Conservation (phyloP, 805 yeast species). For the Candida orba region DNA sequence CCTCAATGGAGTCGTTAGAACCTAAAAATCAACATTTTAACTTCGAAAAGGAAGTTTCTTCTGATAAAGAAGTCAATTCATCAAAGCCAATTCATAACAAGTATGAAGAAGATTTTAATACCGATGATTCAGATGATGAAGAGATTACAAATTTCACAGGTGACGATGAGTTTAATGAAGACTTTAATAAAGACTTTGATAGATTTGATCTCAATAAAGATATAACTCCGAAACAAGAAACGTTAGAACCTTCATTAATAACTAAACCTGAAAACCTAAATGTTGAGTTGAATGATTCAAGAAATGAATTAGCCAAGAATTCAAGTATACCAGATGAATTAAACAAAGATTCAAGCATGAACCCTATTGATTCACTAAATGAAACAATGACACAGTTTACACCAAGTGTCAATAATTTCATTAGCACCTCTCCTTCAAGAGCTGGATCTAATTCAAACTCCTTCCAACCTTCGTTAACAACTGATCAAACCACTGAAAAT, state of each 20-base stretch:
- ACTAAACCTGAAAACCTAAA: background rate
- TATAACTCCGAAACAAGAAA: background rate
- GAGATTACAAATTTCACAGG: background rate
- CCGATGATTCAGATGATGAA: constrained; percentile 4
- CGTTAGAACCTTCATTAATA: background rate
- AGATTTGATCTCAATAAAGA: background rate
- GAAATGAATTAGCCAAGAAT: too few relatives aligned
- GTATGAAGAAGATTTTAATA: background rate
- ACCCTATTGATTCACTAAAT: background rate
- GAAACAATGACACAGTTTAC: background rate
- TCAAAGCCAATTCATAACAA: background rate
- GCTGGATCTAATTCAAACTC: background rate
- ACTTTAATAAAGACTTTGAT: background rate
- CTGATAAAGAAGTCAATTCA: background rate
- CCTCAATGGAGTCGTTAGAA: constrained; percentile 11
- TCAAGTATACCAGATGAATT: too few relatives aligned
- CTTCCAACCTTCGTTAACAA: too few relatives aligned
- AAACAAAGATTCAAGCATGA: too few relatives aligned
- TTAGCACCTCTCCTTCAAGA: background rate
- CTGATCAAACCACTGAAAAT: background rate
- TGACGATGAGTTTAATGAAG: background rate
- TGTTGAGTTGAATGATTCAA: background rate
- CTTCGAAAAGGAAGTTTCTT: constrained; percentile 1
- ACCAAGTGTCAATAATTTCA: background rate
- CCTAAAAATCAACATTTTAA: constrained; percentile 11